Conservation (phyloP, 2,329 filamentous ascomycete species). For the Herpotrichia juniperi region DNA sequence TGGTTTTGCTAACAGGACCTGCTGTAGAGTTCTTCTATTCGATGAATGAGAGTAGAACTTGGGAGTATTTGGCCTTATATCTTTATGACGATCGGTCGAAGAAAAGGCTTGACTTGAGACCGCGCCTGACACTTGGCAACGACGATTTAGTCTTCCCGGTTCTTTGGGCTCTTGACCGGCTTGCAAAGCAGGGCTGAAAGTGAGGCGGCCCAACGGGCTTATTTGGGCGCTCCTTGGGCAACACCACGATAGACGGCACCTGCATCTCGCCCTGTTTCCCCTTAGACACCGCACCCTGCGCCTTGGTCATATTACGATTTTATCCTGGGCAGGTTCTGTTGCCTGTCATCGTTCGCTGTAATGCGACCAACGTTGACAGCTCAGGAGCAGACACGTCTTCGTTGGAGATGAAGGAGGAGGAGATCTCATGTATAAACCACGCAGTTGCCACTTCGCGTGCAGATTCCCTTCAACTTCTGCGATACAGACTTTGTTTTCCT, state of each 20-base stretch:
- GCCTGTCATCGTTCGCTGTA: background rate
- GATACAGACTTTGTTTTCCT: background rate
- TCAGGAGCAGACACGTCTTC: background rate
- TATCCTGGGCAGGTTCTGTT: background rate
- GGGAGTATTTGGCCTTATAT: background rate
- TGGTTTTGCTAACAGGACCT: constrained; percentile 1
- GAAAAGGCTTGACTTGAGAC: background rate
- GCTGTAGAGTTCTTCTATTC: background rate
- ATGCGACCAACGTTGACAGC: background rate
- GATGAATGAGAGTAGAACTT: background rate
- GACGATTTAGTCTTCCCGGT: too few relatives aligned
- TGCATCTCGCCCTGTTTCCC: too few relatives aligned
- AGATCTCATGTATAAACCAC: background rate
- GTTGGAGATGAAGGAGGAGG: background rate
- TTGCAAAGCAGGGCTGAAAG: background rate
- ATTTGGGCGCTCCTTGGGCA: background rate
- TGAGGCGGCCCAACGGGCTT: background rate
- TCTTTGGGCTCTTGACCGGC: background rate
- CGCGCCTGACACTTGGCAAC: too few relatives aligned
- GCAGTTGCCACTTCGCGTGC: background rate
- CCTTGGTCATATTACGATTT: too few relatives aligned
- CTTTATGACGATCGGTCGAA: background rate
- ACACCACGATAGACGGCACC: too few relatives aligned
- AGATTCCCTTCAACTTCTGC: background rate
- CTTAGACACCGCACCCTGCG: too few relatives aligned